phyloP scores from a whole-genome alignment of 1,139 yeast species.

The Nakaseomyces uthaithaninus region DNA sequence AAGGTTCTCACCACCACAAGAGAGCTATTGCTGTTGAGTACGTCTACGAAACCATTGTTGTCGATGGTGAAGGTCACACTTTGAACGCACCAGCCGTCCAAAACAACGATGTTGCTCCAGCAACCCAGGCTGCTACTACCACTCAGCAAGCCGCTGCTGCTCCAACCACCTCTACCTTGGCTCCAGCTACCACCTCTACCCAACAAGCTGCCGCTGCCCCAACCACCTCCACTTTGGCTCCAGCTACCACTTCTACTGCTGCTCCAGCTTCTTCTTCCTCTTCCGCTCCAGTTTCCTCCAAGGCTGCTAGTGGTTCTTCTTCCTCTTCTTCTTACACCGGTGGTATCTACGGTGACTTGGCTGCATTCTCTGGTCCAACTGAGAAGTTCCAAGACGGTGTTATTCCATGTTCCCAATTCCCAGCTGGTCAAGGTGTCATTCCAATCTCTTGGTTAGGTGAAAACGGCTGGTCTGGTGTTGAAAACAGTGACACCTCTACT shows the following conservation, averaged over 20 bases:
- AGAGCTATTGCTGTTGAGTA: constrained; percentile 76
- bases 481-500: constrained; percentile 50
- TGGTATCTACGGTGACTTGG: constrained; percentile 47
- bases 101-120: constrained; percentile 14
- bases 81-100: constrained; percentile 10
- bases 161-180: constrained; percentile 23
- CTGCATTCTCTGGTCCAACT: constrained; percentile 43
- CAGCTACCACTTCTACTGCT: constrained; percentile 29
- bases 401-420: constrained; percentile 50
- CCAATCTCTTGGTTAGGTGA: constrained; percentile 48
- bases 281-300: constrained; percentile 25
- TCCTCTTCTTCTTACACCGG: constrained; percentile 28
- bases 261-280: constrained; percentile 21
- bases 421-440: constrained; percentile 65
- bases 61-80: constrained; percentile 56
- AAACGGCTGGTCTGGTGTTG: constrained; percentile 69
- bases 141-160: neutral
- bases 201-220: constrained; percentile 26
- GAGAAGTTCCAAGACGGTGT: constrained; percentile 54
- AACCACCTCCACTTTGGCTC: constrained; percentile 24
- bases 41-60: constrained; percentile 70
- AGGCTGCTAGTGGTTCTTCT: constrained; percentile 31
- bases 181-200: constrained; percentile 18
- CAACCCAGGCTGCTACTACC: constrained; percentile 12
- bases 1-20: constrained; percentile 50